Conservation (phyloP, 768 basidiomycete genomes). For the Russula olivacea region DNA sequence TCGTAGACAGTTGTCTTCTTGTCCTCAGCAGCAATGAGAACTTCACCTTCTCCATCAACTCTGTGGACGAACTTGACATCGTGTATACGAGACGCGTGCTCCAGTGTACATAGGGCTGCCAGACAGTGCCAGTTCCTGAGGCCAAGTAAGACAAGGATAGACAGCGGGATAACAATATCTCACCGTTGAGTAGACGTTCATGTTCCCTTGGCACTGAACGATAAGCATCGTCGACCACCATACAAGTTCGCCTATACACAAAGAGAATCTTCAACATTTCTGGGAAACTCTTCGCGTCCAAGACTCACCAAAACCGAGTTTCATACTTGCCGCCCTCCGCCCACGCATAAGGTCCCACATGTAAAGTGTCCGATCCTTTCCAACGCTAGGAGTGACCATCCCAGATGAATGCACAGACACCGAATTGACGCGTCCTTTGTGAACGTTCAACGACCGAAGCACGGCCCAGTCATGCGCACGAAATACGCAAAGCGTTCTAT, state of each 20-base stretch:
- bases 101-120: constrained; percentile 61
- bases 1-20: constrained; percentile 79
- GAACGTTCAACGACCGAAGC: constrained; percentile 81
- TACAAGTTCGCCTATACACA: constrained; percentile 77
- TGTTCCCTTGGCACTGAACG: constrained; percentile 66
- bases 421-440: constrained; percentile 87
- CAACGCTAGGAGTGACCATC: constrained; percentile 85
- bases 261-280: not conserved
- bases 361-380: constrained; percentile 79
- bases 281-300: not conserved
- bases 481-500: constrained; percentile 86
- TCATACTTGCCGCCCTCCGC: constrained; percentile 80
- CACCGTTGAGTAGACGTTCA: constrained; percentile 84
- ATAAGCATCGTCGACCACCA: constrained; percentile 80
- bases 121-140: constrained; percentile 85
- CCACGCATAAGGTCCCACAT: constrained; percentile 99
- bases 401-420: constrained; percentile 91
- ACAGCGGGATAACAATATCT: constrained; percentile 17
- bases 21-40: constrained; percentile 86
- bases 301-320: constrained; percentile 74
- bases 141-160: not conserved
- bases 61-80: constrained; percentile 70
- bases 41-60: constrained; percentile 50
- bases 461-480: constrained; percentile 92
- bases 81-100: constrained; percentile 79